Percentiles rank a stretch among this genome's conserved stretches.
phyloP scores from a whole-genome alignment of 192 early-diverging fungal genomes.

The Coemansia umbellata region DNA sequence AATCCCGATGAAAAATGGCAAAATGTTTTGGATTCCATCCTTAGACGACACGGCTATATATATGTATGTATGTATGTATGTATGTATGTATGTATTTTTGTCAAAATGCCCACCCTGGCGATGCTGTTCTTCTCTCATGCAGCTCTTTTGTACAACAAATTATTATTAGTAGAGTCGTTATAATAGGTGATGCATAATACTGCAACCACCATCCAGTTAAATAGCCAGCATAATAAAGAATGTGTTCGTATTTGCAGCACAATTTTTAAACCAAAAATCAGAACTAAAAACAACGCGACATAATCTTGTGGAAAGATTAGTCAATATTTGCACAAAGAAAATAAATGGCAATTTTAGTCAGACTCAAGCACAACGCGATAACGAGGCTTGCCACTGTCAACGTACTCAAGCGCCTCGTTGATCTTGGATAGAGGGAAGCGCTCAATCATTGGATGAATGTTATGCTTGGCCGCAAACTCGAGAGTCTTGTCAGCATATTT shows the following conservation, averaged over 20 bases:
- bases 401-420: constrained; percentile 58
- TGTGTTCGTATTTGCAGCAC: neutral
- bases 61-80: neutral
- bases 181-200: too few relatives aligned
- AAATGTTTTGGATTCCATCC: neutral
- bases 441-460: constrained; percentile 65
- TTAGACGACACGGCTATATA: neutral
- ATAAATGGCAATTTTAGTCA: constrained; percentile 27
- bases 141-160: too few relatives aligned
- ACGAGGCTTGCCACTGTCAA: constrained; percentile 60
- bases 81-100: neutral
- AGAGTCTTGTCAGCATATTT: constrained; percentile 61
- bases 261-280: neutral
- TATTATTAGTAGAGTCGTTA: too few relatives aligned
- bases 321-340: neutral
- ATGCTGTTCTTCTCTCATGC: too few relatives aligned
- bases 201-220: too few relatives aligned
- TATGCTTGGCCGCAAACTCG: constrained; percentile 58
- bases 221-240: neutral
- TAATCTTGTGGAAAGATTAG: neutral
- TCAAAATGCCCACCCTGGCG: too few relatives aligned
- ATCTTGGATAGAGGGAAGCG: constrained; percentile 57
- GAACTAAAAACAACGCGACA: neutral
- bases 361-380: constrained; percentile 71
- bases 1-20: neutral